Conservation (phyloP, 2,329 filamentous ascomycete genomes). For the Penicillium expansum region DNA sequence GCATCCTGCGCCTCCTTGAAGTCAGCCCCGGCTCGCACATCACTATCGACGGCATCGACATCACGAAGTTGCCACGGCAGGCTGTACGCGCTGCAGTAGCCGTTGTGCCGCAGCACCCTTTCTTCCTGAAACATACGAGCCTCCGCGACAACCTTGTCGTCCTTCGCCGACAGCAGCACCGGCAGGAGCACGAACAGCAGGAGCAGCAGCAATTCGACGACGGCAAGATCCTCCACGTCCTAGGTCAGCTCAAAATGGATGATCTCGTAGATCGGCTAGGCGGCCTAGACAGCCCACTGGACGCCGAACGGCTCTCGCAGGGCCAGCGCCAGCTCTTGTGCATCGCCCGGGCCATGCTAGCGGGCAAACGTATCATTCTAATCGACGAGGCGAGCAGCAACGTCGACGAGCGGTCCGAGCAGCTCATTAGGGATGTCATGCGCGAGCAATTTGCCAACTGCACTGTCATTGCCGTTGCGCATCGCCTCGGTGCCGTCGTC, state of each 20-base stretch:
- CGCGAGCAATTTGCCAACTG: background rate
- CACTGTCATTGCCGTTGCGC: background rate
- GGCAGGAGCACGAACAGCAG: background rate
- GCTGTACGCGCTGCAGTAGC: background rate
- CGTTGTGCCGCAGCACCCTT: background rate
- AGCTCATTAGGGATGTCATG: background rate
- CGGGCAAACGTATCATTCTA: background rate
- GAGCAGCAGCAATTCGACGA: background rate
- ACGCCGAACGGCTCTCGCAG: background rate
- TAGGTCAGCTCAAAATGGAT: background rate
- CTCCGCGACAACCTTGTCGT: background rate
- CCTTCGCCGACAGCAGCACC: background rate
- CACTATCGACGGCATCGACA: background rate
- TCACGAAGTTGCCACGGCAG: background rate
- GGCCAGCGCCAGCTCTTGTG: background rate
- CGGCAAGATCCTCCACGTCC: background rate
- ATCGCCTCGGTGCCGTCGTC: background rate
- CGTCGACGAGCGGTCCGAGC: background rate
- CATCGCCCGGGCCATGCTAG: background rate
- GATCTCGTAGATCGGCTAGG: background rate
- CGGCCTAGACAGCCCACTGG: background rate
- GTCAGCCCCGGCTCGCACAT: background rate
- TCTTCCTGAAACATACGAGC: background rate
- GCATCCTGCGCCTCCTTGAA: background rate
- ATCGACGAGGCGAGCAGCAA: background rate